Evolutionary conservation across 768 basidiomycete species (phyloP), one percentile per base, ranked within the genome.

Genomic region (Kwoniella europaea): DNA sequence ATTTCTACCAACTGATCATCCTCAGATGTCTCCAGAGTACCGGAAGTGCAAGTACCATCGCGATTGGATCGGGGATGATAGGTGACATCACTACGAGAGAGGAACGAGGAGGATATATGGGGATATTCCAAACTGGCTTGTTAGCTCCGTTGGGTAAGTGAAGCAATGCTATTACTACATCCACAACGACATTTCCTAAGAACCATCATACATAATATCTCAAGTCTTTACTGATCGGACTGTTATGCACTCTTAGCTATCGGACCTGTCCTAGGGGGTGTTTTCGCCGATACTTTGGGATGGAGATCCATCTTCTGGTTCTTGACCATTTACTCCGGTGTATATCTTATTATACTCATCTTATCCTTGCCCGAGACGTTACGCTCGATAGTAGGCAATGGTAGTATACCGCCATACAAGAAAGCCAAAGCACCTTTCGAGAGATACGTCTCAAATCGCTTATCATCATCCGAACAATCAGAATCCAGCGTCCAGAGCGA

Each of bases 101-200:
- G 43, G 92, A 94, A 82, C 85, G 92, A 43, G 93, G 91, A 18
- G 87, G 88, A 3, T 92, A 90, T 82, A 87, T 89, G 69, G 93
- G 91, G 1, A 61, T 91, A 10, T 91, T 88, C 79, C 86, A 83
- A 43, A 68, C 73, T 3, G 60, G 72, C 10, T 60, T 67, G 9
- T 76, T 78, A 13, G 74, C 75, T 46, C 78, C 79, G 4, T 70
- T 59, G 3, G 43, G 68, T 69, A 18, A 55, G 68, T 69, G 4
- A n/a, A 10, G 41, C n/a, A 10, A 50, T 44, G 9, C 13, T 27
- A 35, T 35, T 35, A 35, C 35, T 35, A 35, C 7, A 35, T 35
- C 41, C 15, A n/a, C 16, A 22, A 35, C 13, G 20, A 16, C 43
- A 42, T 13, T 24, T 16, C 27, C 29, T 24, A 22, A 4, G 15